A percentile compares a stretch with the other conserved stretches of the same genome.
phyloP scores from a whole-genome alignment of 192 early-diverging fungal genomes.

The Backusella australiensis region DNA sequence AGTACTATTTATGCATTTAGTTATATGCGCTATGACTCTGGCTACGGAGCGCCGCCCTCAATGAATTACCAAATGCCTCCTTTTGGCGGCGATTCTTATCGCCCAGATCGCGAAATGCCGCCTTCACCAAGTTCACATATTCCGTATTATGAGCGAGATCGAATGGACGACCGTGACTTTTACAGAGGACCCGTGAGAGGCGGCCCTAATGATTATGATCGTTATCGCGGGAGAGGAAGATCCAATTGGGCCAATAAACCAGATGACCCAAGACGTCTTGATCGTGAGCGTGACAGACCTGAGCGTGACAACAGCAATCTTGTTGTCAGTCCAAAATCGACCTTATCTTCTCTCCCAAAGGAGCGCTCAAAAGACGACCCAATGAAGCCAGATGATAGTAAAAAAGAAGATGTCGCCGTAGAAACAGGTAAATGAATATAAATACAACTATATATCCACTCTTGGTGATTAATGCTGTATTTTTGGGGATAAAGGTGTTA shows the following conservation, averaged over 20 bases:
- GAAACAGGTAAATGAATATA: background rate
- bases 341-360: background rate
- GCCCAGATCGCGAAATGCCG: constrained; percentile 32
- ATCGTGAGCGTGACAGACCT: constrained; percentile 9
- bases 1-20: background rate
- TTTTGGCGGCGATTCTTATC: constrained; percentile 39
- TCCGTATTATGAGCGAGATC: constrained; percentile 19
- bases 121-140: constrained; percentile 15
- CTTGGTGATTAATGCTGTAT: background rate
- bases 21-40: constrained; percentile 17
- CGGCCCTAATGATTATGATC: constrained; percentile 25
- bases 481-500: background rate
- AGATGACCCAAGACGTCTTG: background rate
- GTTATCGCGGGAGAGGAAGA: constrained; percentile 20
- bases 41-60: constrained; percentile 12
- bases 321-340: background rate
- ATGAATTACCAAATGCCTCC: constrained; percentile 15
- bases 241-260: constrained; percentile 2
- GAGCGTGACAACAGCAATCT: background rate
- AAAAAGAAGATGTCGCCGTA: background rate
- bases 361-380: background rate
- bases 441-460: background rate
- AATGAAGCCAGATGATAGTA: background rate
- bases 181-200: constrained; percentile 19
- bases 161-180: constrained; percentile 35